Evolutionary conservation across 2,329 filamentous ascomycete genomes (phyloP).

Genomic region (Fusarium sp.): DNA sequence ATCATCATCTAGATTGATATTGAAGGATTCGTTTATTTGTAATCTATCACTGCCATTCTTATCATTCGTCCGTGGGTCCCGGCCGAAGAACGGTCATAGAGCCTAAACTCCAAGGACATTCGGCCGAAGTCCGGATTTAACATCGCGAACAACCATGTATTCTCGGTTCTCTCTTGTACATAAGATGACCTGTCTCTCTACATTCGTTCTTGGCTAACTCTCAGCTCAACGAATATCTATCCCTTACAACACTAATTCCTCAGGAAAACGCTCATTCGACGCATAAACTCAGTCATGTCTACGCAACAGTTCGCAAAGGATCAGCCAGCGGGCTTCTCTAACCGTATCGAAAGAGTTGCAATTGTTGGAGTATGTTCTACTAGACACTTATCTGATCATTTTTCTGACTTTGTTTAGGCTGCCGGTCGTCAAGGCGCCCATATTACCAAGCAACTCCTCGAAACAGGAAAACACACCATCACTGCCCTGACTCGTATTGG

Average conservation of each 20-base stretch:
- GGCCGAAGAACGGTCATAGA: background rate
- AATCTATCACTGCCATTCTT: background rate
- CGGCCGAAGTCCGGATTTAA: constrained; percentile 20
- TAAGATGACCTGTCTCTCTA: rapidly evolving
- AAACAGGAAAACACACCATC: constrained; percentile 60
- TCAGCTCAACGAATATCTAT: rapidly evolving
- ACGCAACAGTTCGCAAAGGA: background rate
- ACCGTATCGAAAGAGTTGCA: constrained; percentile 47
- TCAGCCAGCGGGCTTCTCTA: constrained; percentile 5
- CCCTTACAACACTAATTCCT: background rate
- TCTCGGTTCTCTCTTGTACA: background rate
- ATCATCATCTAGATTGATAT: background rate
- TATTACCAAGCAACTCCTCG: constrained; percentile 53
- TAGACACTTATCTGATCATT: rapidly evolving
- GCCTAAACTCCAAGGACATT: background rate
- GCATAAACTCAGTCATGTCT: background rate
- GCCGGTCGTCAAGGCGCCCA: constrained; percentile 55
- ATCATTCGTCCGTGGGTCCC: background rate
- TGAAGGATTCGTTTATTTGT: background rate
- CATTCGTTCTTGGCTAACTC: rapidly evolving
- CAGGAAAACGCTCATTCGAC: rapidly evolving
- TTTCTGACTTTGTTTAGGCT: constrained; percentile 6
- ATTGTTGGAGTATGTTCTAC: constrained; percentile 56
- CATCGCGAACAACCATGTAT: background rate
- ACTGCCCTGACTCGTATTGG: constrained; percentile 61